phyloP scores from a whole-genome alignment of 306 rosid genomes.

The Vigna reflexopilosa region DNA sequence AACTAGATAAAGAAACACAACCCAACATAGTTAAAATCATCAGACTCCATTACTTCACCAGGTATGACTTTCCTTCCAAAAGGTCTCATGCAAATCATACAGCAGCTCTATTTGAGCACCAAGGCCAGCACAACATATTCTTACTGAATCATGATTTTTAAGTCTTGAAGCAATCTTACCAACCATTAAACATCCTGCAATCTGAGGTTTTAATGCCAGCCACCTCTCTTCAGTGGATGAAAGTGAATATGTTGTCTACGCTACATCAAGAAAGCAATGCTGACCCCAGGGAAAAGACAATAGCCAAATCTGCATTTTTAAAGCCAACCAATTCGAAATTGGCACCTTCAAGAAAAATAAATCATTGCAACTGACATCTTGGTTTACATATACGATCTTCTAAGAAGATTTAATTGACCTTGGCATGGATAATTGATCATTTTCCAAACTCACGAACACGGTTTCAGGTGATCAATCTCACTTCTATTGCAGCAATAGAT shows the following conservation, averaged over 20 bases:
- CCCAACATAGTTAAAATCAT: slow-evolving; percentile 51
- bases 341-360: slow-evolving; percentile 98
- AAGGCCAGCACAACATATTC: slow-evolving; percentile 75
- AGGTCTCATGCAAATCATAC: slow-evolving; percentile 70
- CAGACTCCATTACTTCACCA: slow-evolving; percentile 52
- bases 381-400: slow-evolving; percentile 85
- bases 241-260: slow-evolving; percentile 88
- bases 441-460: slow-evolving; percentile 72
- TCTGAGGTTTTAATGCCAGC: slow-evolving; percentile 78
- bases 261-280: slow-evolving; percentile 97
- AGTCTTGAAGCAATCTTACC: slow-evolving; percentile 99
- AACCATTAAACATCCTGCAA: slow-evolving; percentile 96
- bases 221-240: slow-evolving; percentile 94
- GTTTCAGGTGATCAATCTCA: slow-evolving; percentile 61
- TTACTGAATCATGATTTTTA: slow-evolving; percentile 72
- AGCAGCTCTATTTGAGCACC: slow-evolving; percentile 70
- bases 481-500: slow-evolving; percentile 63
- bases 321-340: slow-evolving; percentile 99
- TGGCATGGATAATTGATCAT: slow-evolving; percentile 87
- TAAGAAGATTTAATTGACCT: slow-evolving; percentile 84
- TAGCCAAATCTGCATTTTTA: slow-evolving; percentile 99
- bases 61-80: slow-evolving; percentile 56
- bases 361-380: slow-evolving; percentile 97
- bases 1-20: slow-evolving; percentile 48
- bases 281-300: slow-evolving; percentile 96